Evolutionary conservation across 768 basidiomycete species (phyloP), one percentile per base, ranked within the genome.

Genomic region (Kwoniella bestiolae): DNA sequence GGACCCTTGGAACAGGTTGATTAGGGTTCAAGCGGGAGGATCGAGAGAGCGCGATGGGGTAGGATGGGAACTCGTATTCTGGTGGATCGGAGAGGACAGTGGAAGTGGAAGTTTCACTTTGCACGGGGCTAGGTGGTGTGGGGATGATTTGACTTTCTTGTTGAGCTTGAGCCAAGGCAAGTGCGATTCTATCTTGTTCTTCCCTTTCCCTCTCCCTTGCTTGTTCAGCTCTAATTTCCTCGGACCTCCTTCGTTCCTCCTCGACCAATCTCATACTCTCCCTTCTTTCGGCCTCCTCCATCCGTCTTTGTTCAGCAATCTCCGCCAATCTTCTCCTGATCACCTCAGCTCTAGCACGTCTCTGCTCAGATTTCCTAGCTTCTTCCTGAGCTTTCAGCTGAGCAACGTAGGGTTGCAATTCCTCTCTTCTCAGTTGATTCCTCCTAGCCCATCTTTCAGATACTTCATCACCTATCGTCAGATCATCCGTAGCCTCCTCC

Each of bases 1-100:
- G 29, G n/a, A 32, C 31, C n/a, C 52, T 55, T 8, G 62, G 62
- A 11, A 32, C 50, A 1, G 51, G 34, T 41, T 18, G 12, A 16
- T 56, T 5, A 45, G 49, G 1, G 49, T 28, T 41, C 23, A 28
- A 45, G 4, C 51, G 58, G 7, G 50, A 25, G 4, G 66, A 28
- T 18, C 61, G 60, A 55, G 60, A 32, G 26, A 61, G 25, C n/a
- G 41, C 31, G n/a, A 68, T 55, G 21, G 66, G 56, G 46, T 63
- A 63, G 51, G 57, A 45, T 6, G 66, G 66, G 49, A 68, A 68
- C 47, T 68, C 66, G 49, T 68, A 68, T 21, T 68, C 66, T 25
- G 66, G 66, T 26, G 66, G 66, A 25, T 68, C 66, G 6, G 66
- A 68, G 12, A 45, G 35, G 3, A 58, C 46, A 12, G 38, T 34